Base-by-base conservation (phyloP, 108 stramenopile species). In the Skeletonema potamos region DNA sequence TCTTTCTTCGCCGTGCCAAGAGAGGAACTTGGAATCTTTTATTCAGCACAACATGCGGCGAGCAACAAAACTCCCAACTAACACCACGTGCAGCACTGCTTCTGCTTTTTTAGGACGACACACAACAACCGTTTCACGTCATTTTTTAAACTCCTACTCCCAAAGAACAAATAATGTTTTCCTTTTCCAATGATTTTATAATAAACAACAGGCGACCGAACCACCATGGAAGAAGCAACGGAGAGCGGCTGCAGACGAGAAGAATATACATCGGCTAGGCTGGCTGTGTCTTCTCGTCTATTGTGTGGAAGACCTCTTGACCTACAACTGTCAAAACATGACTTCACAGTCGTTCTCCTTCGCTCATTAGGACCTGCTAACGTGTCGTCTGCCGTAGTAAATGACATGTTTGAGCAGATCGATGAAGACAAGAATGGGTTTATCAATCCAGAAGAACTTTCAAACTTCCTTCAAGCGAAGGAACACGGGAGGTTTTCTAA, bases 361-460 rank as follows among this genome's bases (percentile, higher is more conserved):
- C 46, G 46, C 15, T 46, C 48, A 11, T 32, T 71, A 43, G 70
- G 70, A 6, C 70, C 70, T 6, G 29, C 44, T 33, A 54, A 71
- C 33, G 34, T 71, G 15, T 57, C 70, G 1, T 24, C 70, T 27
- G 12, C 61, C 1, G 36, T 71, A 48, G 70, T 71, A 17, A 33
- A 71, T 54, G 46, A 62, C 9, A 62, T 71, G 8, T 71, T 71
- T 37, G 51, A 54, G 28, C 60, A 62, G 34, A 34, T 71, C n/a
- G 61, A 62, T 33, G 26, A 24, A 26, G 70, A 71, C 32, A 62
- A 61, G n/a, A 51, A 71, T 71, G 70, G 70, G n/a, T 62, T 44
- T 44, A 44, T 71, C 29, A 34, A 61, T 62, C 13, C 27, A 24
- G 70, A 61, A 6, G 70, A 71, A 28, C 30, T 71, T 20, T 36